Percentiles rank a stretch among this genome's conserved stretches.
Evolutionary conservation across 345 rosid species (phyloP).

Genomic region (Brassica rapa): DNA sequence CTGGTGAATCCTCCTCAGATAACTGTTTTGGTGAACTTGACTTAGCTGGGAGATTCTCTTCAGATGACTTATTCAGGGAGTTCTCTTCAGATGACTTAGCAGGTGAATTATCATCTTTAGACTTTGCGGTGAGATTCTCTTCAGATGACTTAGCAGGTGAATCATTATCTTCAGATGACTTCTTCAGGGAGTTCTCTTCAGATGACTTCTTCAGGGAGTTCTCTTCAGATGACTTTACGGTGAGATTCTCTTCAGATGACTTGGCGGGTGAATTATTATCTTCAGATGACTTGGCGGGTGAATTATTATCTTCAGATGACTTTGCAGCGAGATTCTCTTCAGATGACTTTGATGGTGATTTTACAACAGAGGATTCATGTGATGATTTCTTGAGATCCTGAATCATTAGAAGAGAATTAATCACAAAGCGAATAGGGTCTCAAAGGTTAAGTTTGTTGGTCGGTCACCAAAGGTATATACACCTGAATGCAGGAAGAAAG

Average conservation of each 20-base stretch:
- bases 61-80: conserved; percentile 55
- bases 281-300: conserved; percentile 24
- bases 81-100: conserved; percentile 18
- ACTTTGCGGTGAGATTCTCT: conserved; percentile 41
- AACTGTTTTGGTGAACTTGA: conserved; percentile 10
- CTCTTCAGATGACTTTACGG: too few relatives aligned
- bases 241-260: too few relatives aligned
- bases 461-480: conserved; percentile 23
- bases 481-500: conserved; percentile 79
- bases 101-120: conserved; percentile 36
- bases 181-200: too few relatives aligned
- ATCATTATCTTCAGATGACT: neutral
- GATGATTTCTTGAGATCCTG: conserved; percentile 66
- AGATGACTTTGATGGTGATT: conserved; percentile 26
- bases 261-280: neutral
- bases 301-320: neutral
- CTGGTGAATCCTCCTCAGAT: conserved; percentile 22
- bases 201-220: too few relatives aligned
- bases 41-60: conserved; percentile 29
- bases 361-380: conserved; percentile 16
- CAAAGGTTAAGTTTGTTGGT: conserved; percentile 6
- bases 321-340: neutral
- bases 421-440: neutral
- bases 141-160: conserved; percentile 61
- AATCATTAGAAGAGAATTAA: neutral